Conservation (phyloP, 495 filamentous ascomycete genomes). For the Penicillium turbatum region DNA sequence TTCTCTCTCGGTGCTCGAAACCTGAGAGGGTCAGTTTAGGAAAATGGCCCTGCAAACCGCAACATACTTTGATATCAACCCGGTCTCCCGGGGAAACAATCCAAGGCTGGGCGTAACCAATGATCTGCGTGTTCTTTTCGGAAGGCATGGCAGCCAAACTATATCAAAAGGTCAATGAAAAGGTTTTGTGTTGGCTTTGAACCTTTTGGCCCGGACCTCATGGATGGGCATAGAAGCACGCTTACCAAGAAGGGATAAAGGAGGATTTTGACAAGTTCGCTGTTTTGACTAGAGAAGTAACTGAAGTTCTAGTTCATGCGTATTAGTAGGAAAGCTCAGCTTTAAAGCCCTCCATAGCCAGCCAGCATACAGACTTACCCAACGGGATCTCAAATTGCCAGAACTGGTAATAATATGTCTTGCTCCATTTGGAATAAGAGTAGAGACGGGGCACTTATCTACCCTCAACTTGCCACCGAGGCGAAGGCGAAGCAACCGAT, state of each 20-base stretch:
- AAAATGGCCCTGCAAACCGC: neutral
- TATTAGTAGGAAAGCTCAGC: neutral
- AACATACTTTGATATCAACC: neutral
- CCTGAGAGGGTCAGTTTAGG: neutral
- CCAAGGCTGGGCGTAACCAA: neutral
- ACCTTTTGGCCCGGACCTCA: neutral
- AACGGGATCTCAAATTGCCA: no score
- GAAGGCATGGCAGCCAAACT: neutral
- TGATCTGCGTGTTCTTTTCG: neutral
- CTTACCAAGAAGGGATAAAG: neutral
- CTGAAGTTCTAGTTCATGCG: neutral
- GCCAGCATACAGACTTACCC: neutral
- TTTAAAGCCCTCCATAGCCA: neutral
- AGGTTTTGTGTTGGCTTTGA: neutral
- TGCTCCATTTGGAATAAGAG: neutral
- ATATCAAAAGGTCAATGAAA: no score
- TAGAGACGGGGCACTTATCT: neutral
- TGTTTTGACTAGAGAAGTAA: no score
- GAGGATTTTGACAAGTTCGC: neutral
- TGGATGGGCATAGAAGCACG: no score
- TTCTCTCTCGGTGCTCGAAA: neutral
- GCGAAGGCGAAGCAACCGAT: neutral
- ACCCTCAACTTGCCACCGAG: neutral
- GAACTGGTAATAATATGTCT: no score
- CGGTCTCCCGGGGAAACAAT: neutral